phyloP scores from a whole-genome alignment of 108 stramenopile genomes.

The Discostella pseudostelligera region DNA sequence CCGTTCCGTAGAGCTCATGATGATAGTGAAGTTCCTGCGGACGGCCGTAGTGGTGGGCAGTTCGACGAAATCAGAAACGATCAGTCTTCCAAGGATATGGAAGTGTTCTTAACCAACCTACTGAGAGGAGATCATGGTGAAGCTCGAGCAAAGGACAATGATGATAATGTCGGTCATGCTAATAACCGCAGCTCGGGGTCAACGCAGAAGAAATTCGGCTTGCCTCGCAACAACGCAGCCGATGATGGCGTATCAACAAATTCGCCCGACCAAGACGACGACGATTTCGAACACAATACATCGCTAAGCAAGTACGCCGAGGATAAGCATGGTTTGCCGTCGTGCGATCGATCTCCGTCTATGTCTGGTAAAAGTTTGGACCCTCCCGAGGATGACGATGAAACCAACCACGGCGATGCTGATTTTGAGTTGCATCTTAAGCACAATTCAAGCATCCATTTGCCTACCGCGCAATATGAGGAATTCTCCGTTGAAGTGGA shows the following conservation, averaged over 20 bases:
- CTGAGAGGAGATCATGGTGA: constrained; percentile 10
- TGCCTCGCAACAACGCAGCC: constrained; percentile 16
- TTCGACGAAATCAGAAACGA: constrained; percentile 4
- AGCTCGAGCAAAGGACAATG: not conserved
- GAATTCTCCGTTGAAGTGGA: constrained; percentile 13
- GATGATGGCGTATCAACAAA: constrained; percentile 18
- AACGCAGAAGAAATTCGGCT: not conserved
- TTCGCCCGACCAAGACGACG: constrained; percentile 24
- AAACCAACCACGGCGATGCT: not conserved
- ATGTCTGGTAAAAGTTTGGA: constrained; percentile 2
- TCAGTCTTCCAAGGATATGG: constrained; percentile 13
- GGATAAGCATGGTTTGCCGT: constrained; percentile 17
- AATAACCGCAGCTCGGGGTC: not conserved
- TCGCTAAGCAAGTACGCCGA: constrained; percentile 46
- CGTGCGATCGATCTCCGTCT: not conserved
- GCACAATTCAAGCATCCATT: not conserved
- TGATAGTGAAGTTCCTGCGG: not conserved
- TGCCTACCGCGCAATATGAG: constrained; percentile 2
- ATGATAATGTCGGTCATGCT: not conserved
- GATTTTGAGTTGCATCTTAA: constrained; percentile 15
- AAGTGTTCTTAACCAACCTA: constrained; percentile 19
- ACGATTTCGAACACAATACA: constrained; percentile 42
- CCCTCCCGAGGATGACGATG: constrained; percentile 26
- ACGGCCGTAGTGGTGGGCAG: not conserved
- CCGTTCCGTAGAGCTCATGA: constrained; percentile 2